Percentiles rank a stretch among this genome's conserved stretches.
Evolutionary conservation across 345 rosid species (phyloP).

Genomic region (Nasturtium officinale): DNA sequence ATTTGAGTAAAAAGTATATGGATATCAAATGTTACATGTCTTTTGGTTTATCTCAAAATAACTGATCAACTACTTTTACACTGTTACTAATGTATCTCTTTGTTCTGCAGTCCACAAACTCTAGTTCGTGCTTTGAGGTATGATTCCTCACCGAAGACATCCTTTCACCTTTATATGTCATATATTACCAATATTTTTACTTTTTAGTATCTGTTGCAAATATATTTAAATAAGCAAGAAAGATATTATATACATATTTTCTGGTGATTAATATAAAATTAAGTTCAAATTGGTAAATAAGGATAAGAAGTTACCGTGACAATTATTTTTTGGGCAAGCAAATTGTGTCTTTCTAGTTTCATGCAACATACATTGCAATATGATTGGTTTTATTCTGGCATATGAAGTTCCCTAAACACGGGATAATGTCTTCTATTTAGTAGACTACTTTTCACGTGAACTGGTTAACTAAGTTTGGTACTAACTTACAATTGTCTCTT

Average conservation of each 20-base stretch:
- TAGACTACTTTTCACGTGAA: background rate
- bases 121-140: constrained; percentile 98
- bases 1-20: constrained; percentile 14
- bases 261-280: constrained; percentile 22
- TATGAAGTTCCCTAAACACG: constrained; percentile 6
- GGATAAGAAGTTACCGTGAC: background rate
- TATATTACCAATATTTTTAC: background rate
- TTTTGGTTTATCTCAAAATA: background rate
- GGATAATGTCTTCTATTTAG: constrained; percentile 20
- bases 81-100: constrained; percentile 33
- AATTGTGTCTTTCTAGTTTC: background rate
- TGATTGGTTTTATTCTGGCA: constrained; percentile 20
- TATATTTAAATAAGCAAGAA: background rate
- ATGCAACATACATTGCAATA: constrained; percentile 15
- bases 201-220: constrained; percentile 13
- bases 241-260: background rate
- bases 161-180: constrained; percentile 16
- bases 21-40: constrained; percentile 19
- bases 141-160: constrained; percentile 21
- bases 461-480: constrained; percentile 4
- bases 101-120: constrained; percentile 90
- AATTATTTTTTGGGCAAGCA: constrained; percentile 6
- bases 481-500: constrained; percentile 25
- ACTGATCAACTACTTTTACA: constrained; percentile 17
- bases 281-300: constrained; percentile 13